Evolutionary conservation across 106 monocot genomes (phyloP), one percentile per base, ranked within the genome.

Genomic region (Apostasia ramifera): DNA sequence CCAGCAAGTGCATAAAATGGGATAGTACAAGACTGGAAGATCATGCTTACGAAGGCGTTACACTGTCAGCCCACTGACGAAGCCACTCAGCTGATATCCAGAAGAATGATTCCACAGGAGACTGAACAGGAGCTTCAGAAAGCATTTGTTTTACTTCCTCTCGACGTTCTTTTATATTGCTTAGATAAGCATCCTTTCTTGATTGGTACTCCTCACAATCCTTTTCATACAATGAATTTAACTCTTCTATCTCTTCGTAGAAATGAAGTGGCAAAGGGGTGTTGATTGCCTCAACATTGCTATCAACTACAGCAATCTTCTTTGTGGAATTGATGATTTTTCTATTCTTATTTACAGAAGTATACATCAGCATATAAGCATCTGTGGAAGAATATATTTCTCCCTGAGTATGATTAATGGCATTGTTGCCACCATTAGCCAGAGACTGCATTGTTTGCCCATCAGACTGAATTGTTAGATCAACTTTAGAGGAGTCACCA

Each of bases 351-450:
- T 54, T 57, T 55, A 62, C 79, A 75, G 68, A 70, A 70, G 54
- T 81, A 74, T 90, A 98, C 89, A 98, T 98, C 61, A 98, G 81
- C 97, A 98, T 98, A 66, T 98, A 98, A 46, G 89, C 89, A 98
- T 98, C 97, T 73, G 84, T 90, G 51, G 97, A 87, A 45, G 85
- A 92, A 77, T 87, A 98, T 53, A 83, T 83, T 64, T 98, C 84
- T 53, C 80, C 77, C 56, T 76, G 15, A 0, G 1, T 47, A 56
- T 54, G 5, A 49, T 58, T 50, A 67, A 59, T 11, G 59, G 10
- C 43, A 67, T 76, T 71, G 13, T 63, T 57, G 14, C 48, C 48
- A 66, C 81, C 82, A 86, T 86, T 86, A 26, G 75, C 76, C 68
- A 63, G 40, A 68, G 76, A 53, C 12, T 72, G 59, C 3, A 58